Percentiles rank a stretch among this genome's conserved stretches.
These are phyloP conservation scores for Gymnopilus dilepis DNA, from an alignment of 768 basidiomycete genomes.

Conservation along the genomic window DNA sequence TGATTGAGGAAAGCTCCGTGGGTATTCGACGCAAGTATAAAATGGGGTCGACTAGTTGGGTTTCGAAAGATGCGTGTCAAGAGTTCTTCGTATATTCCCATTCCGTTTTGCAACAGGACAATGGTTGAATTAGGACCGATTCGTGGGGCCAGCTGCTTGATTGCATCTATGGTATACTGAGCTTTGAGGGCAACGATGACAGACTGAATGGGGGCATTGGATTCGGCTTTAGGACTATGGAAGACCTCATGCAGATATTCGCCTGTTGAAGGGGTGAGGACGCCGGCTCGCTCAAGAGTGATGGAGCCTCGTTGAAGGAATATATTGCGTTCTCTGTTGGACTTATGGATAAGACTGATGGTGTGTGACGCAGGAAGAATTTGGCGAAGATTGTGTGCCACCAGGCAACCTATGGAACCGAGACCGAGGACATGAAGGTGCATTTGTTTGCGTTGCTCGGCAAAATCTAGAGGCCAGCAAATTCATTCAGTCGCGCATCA, in stretches of 20 bases:
- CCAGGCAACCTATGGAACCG: conserved; percentile 82
- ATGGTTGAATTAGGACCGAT: conserved; percentile 75
- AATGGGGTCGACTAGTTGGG: conserved; percentile 75
- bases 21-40: conserved; percentile 82
- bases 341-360: conserved; percentile 75
- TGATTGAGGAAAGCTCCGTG: conserved; percentile 74
- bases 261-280: conserved; percentile 43
- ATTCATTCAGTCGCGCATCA: background rate
- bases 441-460: conserved; percentile 46
- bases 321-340: conserved; percentile 41
- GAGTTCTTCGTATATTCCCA: conserved; percentile 88
- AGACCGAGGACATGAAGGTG: conserved; percentile 79
- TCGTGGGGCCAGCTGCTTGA: conserved; percentile 65
- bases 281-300: conserved; percentile 55
- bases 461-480: background rate
- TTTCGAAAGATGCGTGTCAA: conserved; percentile 72
- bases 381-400: conserved; percentile 80
- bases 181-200: conserved; percentile 88
- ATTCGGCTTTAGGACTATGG: background rate
- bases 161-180: conserved; percentile 59
- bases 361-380: conserved; percentile 54
- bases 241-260: conserved; percentile 57
- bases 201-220: conserved; percentile 59
- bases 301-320: conserved; percentile 42
- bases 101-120: conserved; percentile 93